Conservation (phyloP, 176 grass and related monocot species). For the Paspalum vaginatum region DNA sequence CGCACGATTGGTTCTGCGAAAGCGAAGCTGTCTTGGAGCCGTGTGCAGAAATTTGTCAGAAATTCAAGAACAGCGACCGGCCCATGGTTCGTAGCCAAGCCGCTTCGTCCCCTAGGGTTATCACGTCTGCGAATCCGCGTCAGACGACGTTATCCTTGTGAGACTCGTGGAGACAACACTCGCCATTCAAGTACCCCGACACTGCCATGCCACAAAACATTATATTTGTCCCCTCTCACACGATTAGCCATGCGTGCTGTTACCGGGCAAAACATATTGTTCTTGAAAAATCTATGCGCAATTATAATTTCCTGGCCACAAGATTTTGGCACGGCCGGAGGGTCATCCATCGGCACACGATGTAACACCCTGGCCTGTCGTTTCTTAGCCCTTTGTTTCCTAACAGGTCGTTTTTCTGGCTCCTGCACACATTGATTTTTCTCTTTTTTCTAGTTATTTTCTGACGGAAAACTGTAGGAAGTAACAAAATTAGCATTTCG, state of each 20-base stretch:
- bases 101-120: neutral
- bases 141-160: conserved; percentile 35
- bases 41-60: neutral
- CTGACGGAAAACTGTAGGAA: neutral
- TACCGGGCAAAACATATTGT: neutral
- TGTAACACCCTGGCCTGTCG: too few species aligned
- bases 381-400: neutral
- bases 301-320: neutral
- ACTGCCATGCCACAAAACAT: neutral
- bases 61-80: conserved; percentile 12
- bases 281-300: neutral
- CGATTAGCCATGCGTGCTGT: neutral
- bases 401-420: neutral
- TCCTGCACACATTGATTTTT: neutral
- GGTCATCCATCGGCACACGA: neutral
- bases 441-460: neutral
- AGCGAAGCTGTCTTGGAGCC: neutral
- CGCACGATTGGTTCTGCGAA: neutral
- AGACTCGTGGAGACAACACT: neutral
- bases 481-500: neutral
- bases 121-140: conserved; percentile 23
- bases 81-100: neutral
- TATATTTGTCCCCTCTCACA: neutral
- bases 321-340: neutral
- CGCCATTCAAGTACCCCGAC: accelerated